These are phyloP conservation scores for Nakazawaea wickerhamii DNA, from an alignment of 805 yeast species.

Conservation along the genomic window DNA sequence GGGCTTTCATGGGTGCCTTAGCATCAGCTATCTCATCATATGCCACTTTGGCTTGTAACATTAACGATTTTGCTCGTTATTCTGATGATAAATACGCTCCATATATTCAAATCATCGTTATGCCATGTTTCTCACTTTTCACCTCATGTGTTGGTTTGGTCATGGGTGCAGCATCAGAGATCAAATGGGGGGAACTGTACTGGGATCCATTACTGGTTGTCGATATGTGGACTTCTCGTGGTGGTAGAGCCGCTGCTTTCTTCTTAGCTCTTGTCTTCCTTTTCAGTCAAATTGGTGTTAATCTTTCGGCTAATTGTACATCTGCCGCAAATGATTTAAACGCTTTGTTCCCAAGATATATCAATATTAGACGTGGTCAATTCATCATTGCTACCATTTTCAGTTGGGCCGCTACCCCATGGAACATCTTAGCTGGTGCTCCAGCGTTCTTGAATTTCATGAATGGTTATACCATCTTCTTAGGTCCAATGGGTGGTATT, in stretches of 20 bases:
- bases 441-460: conserved; percentile 16
- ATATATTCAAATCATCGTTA: conserved; percentile 24
- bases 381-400: conserved; percentile 25
- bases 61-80: conserved; percentile 34
- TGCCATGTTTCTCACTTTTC: conserved; percentile 14
- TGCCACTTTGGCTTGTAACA: conserved; percentile 33
- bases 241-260: conserved; percentile 17
- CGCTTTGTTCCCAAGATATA: conserved; percentile 49
- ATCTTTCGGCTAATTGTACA: conserved; percentile 50
- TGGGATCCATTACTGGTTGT: conserved; percentile 19
- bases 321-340: conserved; percentile 55
- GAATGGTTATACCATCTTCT: conserved; percentile 17
- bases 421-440: conserved; percentile 17
- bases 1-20: conserved; percentile 22
- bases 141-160: conserved; percentile 16
- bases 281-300: conserved; percentile 33
- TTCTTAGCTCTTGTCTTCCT: conserved; percentile 17
- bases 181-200: conserved; percentile 15
- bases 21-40: conserved; percentile 28
- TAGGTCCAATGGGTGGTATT: conserved; percentile 20
- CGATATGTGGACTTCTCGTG: conserved; percentile 14
- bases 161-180: conserved; percentile 16
- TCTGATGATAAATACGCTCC: conserved; percentile 27
- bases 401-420: conserved; percentile 27
- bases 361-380: conserved; percentile 54